These are phyloP conservation scores for Starmerella apis DNA, from an alignment of 805 yeast species.

Conservation along the genomic window DNA sequence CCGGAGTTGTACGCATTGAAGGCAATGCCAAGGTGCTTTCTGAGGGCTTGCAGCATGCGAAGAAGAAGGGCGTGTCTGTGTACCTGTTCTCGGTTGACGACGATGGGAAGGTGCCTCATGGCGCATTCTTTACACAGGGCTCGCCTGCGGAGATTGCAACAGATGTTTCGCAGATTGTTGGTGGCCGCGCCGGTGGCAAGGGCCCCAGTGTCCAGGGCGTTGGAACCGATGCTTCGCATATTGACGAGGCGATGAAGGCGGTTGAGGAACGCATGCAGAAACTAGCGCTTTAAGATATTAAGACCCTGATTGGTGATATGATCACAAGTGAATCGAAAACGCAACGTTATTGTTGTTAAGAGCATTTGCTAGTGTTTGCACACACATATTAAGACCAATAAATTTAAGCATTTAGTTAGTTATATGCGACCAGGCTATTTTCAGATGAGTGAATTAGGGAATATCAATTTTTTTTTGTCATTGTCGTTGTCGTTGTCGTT, in stretches of 20 bases:
- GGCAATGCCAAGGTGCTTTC: slow-evolving; percentile 85
- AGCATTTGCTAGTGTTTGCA: no score
- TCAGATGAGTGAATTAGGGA: no score
- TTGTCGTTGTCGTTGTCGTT: no score
- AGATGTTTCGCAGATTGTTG: slow-evolving; percentile 60
- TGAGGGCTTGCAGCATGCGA: slow-evolving; percentile 73
- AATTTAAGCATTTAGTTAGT: no score
- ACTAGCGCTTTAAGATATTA: neutral
- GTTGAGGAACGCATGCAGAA: slow-evolving; percentile 44
- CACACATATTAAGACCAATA: neutral
- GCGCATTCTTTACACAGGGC: slow-evolving; percentile 76
- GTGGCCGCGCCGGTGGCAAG: slow-evolving; percentile 98
- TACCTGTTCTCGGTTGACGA: slow-evolving; percentile 40
- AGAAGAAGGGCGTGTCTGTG: slow-evolving; percentile 25
- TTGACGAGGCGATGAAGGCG: slow-evolving; percentile 63
- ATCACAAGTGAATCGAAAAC: no score
- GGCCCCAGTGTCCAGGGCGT: slow-evolving; percentile 94
- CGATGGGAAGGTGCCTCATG: slow-evolving; percentile 78
- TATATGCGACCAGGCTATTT: no score
- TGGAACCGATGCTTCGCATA: slow-evolving; percentile 70
- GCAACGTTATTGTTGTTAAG: no score
- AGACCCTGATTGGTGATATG: no score
- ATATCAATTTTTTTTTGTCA: no score
- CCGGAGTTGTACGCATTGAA: slow-evolving; percentile 51
- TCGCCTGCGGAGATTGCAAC: slow-evolving; percentile 67